Conservation (phyloP, 148 eudicot genomes). For the Heliosperma pusillum region DNA sequence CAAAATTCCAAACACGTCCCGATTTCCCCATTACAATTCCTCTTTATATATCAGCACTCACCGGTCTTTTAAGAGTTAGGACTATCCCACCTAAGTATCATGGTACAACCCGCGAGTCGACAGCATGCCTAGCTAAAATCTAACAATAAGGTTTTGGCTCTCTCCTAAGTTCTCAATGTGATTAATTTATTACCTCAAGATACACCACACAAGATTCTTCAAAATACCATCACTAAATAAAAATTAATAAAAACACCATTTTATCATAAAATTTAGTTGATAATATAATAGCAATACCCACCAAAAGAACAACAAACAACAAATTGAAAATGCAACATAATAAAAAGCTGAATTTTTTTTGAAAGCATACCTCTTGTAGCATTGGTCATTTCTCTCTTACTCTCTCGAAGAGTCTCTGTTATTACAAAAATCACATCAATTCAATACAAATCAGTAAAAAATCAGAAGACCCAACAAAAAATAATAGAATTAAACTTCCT, state of each 20-base stretch:
- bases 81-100: neutral
- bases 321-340: neutral
- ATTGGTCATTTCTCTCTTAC: slow-evolving; percentile 86
- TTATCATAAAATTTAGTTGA: neutral
- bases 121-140: neutral
- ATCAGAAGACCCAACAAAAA: slow-evolving; percentile 4
- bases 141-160: neutral
- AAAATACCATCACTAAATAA: too few relatives aligned
- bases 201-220: neutral
- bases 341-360: neutral
- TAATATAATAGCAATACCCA: slow-evolving; percentile 5
- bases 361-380: slow-evolving; percentile 78
- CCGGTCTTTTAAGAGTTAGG: neutral
- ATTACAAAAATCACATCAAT: slow-evolving; percentile 17
- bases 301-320: neutral
- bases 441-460: slow-evolving; percentile 3
- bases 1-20: too few relatives aligned
- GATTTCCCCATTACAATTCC: neutral
- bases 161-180: neutral
- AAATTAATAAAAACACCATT: neutral
- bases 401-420: slow-evolving; percentile 83
- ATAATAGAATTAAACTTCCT: neutral
- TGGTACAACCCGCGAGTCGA: neutral
- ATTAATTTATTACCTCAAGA: neutral
- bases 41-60: neutral